phyloP scores from a whole-genome alignment of 768 basidiomycete genomes.

The Suillus sp. region DNA sequence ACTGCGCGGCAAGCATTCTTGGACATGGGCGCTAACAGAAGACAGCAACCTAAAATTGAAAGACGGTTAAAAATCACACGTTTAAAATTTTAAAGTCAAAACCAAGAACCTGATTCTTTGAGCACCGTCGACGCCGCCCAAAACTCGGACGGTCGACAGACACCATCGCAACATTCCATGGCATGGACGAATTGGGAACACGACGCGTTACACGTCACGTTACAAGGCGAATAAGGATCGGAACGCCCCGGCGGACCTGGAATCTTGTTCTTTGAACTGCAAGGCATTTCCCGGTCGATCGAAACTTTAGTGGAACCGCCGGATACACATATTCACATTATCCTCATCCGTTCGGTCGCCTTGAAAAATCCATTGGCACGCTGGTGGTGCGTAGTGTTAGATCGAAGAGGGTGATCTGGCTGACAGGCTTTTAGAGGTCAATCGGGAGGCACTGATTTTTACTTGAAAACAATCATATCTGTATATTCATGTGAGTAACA shows the following conservation, averaged over 20 bases:
- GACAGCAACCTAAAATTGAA: neutral
- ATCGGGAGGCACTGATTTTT: conserved; percentile 79
- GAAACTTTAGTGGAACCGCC: conserved; percentile 27
- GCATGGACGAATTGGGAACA: conserved; percentile 34
- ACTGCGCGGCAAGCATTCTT: neutral
- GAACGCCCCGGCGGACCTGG: conserved; percentile 22
- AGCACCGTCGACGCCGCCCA: conserved; percentile 38
- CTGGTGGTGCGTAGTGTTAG: conserved; percentile 49
- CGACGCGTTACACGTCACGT: conserved; percentile 11
- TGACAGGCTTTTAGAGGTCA: conserved; percentile 67
- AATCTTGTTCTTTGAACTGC: conserved; percentile 36
- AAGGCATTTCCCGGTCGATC: conserved; percentile 23
- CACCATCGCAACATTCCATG: conserved; percentile 86
- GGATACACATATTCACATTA: conserved; percentile 15
- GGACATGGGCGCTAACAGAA: conserved; percentile 8
- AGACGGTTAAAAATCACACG: neutral
- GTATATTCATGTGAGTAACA: conserved; percentile 32
- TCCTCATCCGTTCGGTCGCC: conserved; percentile 49
- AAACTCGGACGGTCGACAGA: conserved; percentile 51
- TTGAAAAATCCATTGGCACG: conserved; percentile 97
- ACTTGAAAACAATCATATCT: conserved; percentile 22
- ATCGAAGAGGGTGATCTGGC: neutral
- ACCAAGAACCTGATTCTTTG: neutral
- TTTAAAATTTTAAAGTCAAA: neutral
- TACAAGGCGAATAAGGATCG: conserved; percentile 11